phyloP scores from a whole-genome alignment of 2,329 filamentous ascomycete genomes.

The Trichoderma guizhouense region DNA sequence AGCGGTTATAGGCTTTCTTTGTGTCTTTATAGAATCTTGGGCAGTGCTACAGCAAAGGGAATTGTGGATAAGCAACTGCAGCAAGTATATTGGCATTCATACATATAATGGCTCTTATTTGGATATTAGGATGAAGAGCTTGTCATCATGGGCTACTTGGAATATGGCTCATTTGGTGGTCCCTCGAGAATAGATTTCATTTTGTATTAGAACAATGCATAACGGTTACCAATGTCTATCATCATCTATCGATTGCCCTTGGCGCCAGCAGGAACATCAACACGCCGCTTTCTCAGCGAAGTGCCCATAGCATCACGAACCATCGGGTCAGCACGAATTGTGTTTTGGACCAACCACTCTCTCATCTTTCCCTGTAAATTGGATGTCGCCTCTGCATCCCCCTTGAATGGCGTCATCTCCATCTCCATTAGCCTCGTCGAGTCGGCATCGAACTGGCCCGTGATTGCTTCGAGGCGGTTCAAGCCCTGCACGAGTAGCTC shows the following conservation, averaged over 20 bases:
- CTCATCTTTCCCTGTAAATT: slow-evolving; percentile 66
- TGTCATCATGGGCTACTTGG: background rate
- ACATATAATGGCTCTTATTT: background rate
- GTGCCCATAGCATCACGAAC: slow-evolving; percentile 75
- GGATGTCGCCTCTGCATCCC: slow-evolving; percentile 62
- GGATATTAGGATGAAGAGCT: background rate
- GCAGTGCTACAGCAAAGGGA: background rate
- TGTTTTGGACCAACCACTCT: slow-evolving; percentile 86
- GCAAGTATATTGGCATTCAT: background rate
- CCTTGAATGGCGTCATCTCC: slow-evolving; percentile 76
- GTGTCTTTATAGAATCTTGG: background rate
- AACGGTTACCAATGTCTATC: background rate
- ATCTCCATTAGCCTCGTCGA: slow-evolving; percentile 67
- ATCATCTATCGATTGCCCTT: slow-evolving; percentile 43
- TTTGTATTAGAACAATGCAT: background rate
- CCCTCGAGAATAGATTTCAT: background rate
- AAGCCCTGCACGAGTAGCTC: slow-evolving; percentile 59
- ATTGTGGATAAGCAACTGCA: background rate
- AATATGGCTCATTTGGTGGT: background rate
- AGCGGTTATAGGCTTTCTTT: slow-evolving; percentile 44
- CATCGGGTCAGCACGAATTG: slow-evolving; percentile 72
- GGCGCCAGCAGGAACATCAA: slow-evolving; percentile 61
- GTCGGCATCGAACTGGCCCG: slow-evolving; percentile 64
- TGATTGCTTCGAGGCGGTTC: slow-evolving; percentile 60
- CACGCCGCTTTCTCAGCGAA: slow-evolving; percentile 60